Conservation (phyloP, 2,329 filamentous ascomycete species). For the Periglandula ipomoeae region DNA sequence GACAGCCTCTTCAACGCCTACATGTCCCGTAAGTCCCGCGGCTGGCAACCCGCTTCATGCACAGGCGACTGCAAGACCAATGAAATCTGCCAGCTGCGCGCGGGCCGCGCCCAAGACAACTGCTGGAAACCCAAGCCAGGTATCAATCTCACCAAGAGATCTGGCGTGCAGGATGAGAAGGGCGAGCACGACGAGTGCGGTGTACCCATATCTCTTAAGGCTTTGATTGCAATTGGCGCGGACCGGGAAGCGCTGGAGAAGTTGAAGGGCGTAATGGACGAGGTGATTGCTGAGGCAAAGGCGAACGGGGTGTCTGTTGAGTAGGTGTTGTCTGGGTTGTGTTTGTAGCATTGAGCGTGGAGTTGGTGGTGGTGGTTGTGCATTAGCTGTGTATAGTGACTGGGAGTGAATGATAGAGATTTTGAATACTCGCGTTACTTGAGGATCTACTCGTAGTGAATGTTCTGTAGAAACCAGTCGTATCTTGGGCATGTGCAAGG, state of each 20-base stretch:
- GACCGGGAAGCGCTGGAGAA: constrained; percentile 17
- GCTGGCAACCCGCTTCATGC: constrained; percentile 32
- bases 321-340: not conserved
- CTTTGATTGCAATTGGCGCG: constrained; percentile 17
- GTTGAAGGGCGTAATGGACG: constrained; percentile 13
- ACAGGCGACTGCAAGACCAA: constrained; percentile 29
- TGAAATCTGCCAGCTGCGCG: constrained; percentile 45
- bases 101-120: constrained; percentile 42
- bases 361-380: not conserved
- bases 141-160: constrained; percentile 23
- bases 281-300: constrained; percentile 5
- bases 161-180: constrained; percentile 8
- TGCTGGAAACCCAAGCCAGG: constrained; percentile 31
- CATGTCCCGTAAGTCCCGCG: constrained; percentile 37
- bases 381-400: not conserved
- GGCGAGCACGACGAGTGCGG: constrained; percentile 20
- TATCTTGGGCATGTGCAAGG: too few species aligned
- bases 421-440: too few species aligned
- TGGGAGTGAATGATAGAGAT: too few species aligned
- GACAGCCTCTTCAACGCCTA: constrained; percentile 35
- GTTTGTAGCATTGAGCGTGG: not conserved
- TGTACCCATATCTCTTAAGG: constrained; percentile 17
- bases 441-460: too few species aligned
- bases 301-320: not conserved
- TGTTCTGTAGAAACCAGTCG: too few species aligned